These are phyloP conservation scores for Macroventuria anomochaeta DNA, from an alignment of 2,329 filamentous ascomycete species.

Conservation along the genomic window DNA sequence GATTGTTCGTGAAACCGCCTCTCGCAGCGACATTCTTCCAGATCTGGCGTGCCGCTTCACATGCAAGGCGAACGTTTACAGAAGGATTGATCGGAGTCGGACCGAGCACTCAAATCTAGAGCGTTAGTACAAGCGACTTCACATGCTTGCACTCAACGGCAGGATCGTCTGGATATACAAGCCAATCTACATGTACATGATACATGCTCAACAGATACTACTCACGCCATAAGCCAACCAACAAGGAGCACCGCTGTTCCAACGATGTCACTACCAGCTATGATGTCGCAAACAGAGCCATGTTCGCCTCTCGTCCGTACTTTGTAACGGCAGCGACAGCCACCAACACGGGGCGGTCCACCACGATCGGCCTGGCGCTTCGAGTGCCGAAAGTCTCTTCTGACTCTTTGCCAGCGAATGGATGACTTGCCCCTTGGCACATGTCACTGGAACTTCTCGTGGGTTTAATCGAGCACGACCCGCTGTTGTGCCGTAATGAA, in stretches of 20 bases:
- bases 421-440: constrained; percentile 1
- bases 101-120: constrained; percentile 7
- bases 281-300: constrained; percentile 1
- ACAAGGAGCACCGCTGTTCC: not conserved
- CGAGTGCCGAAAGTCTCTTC: constrained; percentile 12
- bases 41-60: constrained; percentile 8
- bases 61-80: constrained; percentile 6
- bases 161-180: not conserved
- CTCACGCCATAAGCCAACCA: not conserved
- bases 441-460: constrained; percentile 13
- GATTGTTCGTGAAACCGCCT: constrained; percentile 5
- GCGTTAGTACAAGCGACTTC: constrained; percentile 10
- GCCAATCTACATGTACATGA: constrained; percentile 10
- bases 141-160: constrained; percentile 8
- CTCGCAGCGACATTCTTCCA: constrained; percentile 1
- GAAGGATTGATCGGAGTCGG: constrained; percentile 12
- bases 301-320: constrained; percentile 1
- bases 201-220: constrained; percentile 2
- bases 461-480: constrained; percentile 1
- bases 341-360: constrained; percentile 13
- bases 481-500: constrained; percentile 11
- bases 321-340: constrained; percentile 2
- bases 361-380: constrained; percentile 11
- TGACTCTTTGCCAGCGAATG: not conserved
- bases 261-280: constrained; percentile 6